Conservation (phyloP, 495 filamentous ascomycete genomes). For the Penicillium paradoxum region DNA sequence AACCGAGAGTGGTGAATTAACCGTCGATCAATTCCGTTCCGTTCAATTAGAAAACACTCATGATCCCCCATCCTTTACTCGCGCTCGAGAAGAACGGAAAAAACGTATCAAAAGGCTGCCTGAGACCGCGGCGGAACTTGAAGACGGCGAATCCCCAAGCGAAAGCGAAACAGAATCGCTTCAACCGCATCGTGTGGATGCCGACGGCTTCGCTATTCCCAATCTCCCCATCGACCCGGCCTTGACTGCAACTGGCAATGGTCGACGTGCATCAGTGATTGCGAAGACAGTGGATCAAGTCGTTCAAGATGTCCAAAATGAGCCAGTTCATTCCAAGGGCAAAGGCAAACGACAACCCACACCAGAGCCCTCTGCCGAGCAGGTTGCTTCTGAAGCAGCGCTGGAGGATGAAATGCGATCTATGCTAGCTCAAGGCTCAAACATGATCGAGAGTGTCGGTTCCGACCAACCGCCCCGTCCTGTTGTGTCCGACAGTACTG, state of each 20-base stretch:
- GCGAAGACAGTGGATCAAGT: conserved; percentile 22
- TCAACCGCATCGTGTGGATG: conserved; percentile 38
- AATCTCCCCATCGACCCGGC: conserved; percentile 43
- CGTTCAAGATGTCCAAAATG: conserved; percentile 20
- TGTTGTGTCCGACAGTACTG: conserved; percentile 39
- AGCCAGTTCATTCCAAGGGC: conserved; percentile 16
- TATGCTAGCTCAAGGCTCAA: conserved; percentile 36
- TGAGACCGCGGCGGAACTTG: conserved; percentile 45
- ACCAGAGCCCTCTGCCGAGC: conserved; percentile 34
- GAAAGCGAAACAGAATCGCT: conserved; percentile 17
- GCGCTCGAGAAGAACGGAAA: conserved; percentile 49
- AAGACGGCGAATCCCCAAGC: conserved; percentile 29
- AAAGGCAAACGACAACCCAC: conserved; percentile 30
- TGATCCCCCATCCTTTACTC: conserved; percentile 79
- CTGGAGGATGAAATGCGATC: conserved; percentile 41
- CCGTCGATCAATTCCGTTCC: conserved; percentile 80
- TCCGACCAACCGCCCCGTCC: conserved; percentile 15
- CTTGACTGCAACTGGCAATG: conserved; percentile 22
- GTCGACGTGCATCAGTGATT: conserved; percentile 18
- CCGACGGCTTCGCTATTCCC: conserved; percentile 47
- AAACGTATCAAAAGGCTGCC: conserved; percentile 37
- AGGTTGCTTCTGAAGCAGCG: conserved; percentile 41
- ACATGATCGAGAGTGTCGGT: conserved; percentile 31
- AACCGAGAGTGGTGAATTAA: conserved; percentile 72
- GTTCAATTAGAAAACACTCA: conserved; percentile 59